These are phyloP conservation scores for Pezicula carpinea DNA, from an alignment of 2,329 filamentous ascomycete species.

Conservation along the genomic window DNA sequence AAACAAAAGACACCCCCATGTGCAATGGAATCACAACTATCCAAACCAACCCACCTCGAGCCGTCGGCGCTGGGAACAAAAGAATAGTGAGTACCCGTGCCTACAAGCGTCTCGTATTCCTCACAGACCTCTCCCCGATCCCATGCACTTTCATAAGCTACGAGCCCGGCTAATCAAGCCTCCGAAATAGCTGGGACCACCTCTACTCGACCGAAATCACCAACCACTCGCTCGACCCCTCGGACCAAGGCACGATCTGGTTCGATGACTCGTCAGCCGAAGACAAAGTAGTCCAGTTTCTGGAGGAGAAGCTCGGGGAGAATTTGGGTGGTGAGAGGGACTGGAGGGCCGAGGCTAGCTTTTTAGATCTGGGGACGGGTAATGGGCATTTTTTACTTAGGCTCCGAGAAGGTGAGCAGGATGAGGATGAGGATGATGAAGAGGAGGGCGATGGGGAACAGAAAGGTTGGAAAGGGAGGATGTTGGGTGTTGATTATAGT, in stretches of 20 bases:
- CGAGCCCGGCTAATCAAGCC: no score
- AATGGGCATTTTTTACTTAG: constrained; percentile 89
- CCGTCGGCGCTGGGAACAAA: constrained; percentile 79
- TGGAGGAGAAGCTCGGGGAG: constrained; percentile 15
- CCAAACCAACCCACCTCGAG: constrained; percentile 61
- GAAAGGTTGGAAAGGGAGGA: constrained; percentile 54
- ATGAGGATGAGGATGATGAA: constrained; percentile 28
- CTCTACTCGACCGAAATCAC: constrained; percentile 67
- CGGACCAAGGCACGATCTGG: constrained; percentile 88
- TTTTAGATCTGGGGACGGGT: constrained; percentile 88
- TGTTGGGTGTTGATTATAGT: constrained; percentile 90
- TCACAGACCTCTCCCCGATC: background rate
- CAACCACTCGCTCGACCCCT: constrained; percentile 67
- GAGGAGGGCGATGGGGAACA: constrained; percentile 28
- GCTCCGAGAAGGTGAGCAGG: constrained; percentile 49
- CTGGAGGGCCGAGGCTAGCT: constrained; percentile 38
- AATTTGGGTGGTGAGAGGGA: constrained; percentile 12
- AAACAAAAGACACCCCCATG: background rate
- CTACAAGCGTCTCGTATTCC: background rate
- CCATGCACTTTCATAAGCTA: background rate
- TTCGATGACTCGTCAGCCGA: constrained; percentile 92
- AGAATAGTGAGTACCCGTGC: constrained; percentile 64
- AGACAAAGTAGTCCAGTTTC: constrained; percentile 69
- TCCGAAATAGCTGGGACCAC: constrained; percentile 60
- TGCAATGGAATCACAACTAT: constrained; percentile 21